Evolutionary conservation across 345 rosid species (phyloP).

Genomic region (Pseudoturritis turrita): DNA sequence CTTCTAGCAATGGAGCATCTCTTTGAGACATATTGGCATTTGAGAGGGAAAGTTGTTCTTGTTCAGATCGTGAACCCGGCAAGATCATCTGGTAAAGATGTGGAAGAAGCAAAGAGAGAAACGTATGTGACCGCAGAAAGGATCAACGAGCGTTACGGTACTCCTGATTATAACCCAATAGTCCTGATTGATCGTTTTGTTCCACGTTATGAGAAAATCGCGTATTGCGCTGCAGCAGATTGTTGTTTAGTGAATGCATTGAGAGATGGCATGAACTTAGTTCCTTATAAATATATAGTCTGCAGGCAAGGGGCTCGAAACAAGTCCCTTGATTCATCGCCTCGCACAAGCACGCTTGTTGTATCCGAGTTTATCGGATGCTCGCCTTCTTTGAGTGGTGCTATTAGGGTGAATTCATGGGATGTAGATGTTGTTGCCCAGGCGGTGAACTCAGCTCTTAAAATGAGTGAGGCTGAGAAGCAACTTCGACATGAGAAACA

Average conservation of each 20-base stretch:
- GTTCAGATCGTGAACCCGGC: conserved; percentile 45
- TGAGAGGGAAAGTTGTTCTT: conserved; percentile 32
- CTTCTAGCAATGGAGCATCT: conserved; percentile 41
- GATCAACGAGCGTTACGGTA: conserved; percentile 35
- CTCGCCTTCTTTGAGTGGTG: conserved; percentile 47
- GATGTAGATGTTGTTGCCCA: conserved; percentile 39
- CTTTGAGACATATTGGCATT: conserved; percentile 21
- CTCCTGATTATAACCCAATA: conserved; percentile 33
- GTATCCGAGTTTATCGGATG: conserved; percentile 47
- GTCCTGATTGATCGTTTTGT: conserved; percentile 35
- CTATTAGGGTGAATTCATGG: conserved; percentile 48
- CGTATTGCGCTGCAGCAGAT: conserved; percentile 40
- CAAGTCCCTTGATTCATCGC: conserved; percentile 12
- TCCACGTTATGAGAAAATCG: conserved; percentile 37
- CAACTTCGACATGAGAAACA: conserved; percentile 36
- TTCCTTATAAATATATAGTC: conserved; percentile 41
- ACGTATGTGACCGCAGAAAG: conserved; percentile 30
- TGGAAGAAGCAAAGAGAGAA: conserved; percentile 32
- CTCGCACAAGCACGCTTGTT: conserved; percentile 34
- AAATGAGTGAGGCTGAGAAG: conserved; percentile 39
- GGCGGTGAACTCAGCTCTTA: conserved; percentile 33
- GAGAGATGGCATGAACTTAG: conserved; percentile 48
- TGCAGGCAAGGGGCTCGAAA: conserved; percentile 32
- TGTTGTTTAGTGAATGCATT: conserved; percentile 42
- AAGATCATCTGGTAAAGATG: conserved; percentile 37